Conservation (phyloP, 768 basidiomycete genomes). For the Mycena metata region DNA sequence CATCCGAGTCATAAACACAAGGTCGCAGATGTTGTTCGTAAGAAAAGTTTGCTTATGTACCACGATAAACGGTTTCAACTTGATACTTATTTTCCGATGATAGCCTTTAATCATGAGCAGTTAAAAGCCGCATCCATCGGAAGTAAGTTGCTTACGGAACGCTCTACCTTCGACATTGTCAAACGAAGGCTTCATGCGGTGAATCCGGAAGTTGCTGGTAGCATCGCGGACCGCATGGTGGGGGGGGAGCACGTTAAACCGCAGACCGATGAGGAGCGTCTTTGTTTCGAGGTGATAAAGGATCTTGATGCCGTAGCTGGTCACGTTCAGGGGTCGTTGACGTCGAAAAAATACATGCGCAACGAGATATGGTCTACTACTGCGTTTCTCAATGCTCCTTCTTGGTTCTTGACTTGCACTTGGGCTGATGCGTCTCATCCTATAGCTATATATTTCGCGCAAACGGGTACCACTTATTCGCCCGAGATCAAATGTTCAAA, state of each 20-base stretch:
- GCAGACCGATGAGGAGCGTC: no score
- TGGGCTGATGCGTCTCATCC: background rate
- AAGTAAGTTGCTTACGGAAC: slow-evolving; percentile 46
- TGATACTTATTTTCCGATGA: slow-evolving; percentile 47
- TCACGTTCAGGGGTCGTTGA: slow-evolving; percentile 43
- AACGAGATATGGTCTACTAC: slow-evolving; percentile 32
- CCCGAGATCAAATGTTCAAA: background rate
- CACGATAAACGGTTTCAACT: slow-evolving; percentile 42
- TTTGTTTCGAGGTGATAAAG: no score
- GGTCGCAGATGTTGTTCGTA: no score
- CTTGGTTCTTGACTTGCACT: background rate
- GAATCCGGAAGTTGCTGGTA: background rate
- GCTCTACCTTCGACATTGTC: background rate
- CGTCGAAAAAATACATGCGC: slow-evolving; percentile 10
- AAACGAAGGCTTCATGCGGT: background rate
- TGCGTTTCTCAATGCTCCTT: no score
- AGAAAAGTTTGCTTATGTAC: no score
- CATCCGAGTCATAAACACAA: no score
- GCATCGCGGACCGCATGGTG: background rate
- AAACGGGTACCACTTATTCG: background rate
- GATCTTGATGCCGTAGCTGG: slow-evolving; percentile 52
- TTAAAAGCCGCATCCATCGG: slow-evolving; percentile 41
- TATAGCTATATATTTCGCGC: slow-evolving; percentile 2
- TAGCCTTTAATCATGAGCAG: slow-evolving; percentile 57
- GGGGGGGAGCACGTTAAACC: slow-evolving; percentile 42